phyloP scores from a whole-genome alignment of 768 basidiomycete species.

The Podaxis pistillaris region DNA sequence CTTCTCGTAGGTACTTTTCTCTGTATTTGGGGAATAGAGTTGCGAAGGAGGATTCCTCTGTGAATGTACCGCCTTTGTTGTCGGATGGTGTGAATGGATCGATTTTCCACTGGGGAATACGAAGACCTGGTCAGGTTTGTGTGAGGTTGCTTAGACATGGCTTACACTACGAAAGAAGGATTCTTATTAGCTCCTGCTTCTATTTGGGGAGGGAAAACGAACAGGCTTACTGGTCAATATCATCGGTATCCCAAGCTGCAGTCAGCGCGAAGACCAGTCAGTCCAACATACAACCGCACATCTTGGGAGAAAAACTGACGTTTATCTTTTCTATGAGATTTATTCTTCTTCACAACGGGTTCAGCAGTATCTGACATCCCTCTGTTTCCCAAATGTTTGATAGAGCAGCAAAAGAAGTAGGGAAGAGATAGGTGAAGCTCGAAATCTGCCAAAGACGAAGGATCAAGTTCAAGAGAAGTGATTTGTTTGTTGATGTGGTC shows the following conservation, averaged over 20 bases:
- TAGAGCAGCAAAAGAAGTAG: not conserved
- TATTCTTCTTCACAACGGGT: slow-evolving; percentile 72
- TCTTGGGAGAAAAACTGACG: slow-evolving; percentile 51
- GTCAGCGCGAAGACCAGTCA: slow-evolving; percentile 5
- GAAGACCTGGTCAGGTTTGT: not conserved
- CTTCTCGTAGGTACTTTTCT: slow-evolving; percentile 93
- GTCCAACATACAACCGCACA: not conserved
- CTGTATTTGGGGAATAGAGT: slow-evolving; percentile 98
- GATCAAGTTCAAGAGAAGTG: slow-evolving; percentile 10
- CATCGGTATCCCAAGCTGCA: slow-evolving; percentile 97
- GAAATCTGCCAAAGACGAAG: slow-evolving; percentile 3
- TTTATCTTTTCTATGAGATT: slow-evolving; percentile 90
- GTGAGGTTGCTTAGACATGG: not conserved
- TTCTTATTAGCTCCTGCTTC: not conserved
- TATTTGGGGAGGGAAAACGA: not conserved
- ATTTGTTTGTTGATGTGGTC: slow-evolving; percentile 13
- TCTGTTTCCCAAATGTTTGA: not conserved
- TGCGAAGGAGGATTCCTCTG: slow-evolving; percentile 96
- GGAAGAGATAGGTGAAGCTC: not conserved
- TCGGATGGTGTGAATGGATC: slow-evolving; percentile 73
- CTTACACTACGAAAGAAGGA: slow-evolving; percentile 40
- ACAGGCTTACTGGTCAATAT: slow-evolving; percentile 89
- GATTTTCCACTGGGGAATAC: slow-evolving; percentile 73
- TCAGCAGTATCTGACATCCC: slow-evolving; percentile 46
- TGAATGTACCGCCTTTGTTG: slow-evolving; percentile 81